These are phyloP conservation scores for Solanum dulcamara DNA, from an alignment of 257 asterid genomes.

Conservation along the genomic window DNA sequence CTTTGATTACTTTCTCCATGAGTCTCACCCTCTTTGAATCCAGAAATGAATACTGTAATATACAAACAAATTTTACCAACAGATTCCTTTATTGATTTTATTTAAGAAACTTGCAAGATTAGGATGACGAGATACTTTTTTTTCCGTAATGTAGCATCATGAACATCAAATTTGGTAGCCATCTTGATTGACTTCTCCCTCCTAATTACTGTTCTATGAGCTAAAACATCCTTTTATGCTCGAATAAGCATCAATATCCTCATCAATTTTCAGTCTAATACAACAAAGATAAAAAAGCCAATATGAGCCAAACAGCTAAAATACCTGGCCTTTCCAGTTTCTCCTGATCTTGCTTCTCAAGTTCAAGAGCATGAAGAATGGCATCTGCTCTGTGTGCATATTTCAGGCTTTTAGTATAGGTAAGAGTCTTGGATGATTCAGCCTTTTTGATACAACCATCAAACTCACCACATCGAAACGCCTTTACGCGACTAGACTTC, in stretches of 20 bases:
- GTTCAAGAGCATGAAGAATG: constrained; percentile 14
- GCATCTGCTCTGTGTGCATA: constrained; percentile 12
- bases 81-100: not conserved
- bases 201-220: not conserved
- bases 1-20: constrained; percentile 2
- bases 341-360: constrained; percentile 17
- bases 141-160: not conserved
- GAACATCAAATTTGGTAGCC: not conserved
- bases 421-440: not conserved
- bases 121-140: not conserved
- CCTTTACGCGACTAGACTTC: constrained; percentile 16
- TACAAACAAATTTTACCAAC: not conserved
- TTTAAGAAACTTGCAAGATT: not conserved
- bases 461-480: constrained; percentile 22
- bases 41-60: not conserved
- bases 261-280: not conserved
- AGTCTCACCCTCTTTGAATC: not conserved
- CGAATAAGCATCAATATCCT: not conserved
- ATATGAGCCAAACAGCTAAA: not conserved
- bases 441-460: constrained; percentile 17
- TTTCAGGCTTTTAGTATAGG: not conserved
- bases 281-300: not conserved
- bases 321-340: constrained; percentile 27
- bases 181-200: not conserved
- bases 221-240: not conserved